A percentile compares a stretch with the other conserved stretches of the same genome.
These are phyloP conservation scores for Urostyla sp. DNA, from an alignment of 73 alveolate species.

Conservation along the genomic window DNA sequence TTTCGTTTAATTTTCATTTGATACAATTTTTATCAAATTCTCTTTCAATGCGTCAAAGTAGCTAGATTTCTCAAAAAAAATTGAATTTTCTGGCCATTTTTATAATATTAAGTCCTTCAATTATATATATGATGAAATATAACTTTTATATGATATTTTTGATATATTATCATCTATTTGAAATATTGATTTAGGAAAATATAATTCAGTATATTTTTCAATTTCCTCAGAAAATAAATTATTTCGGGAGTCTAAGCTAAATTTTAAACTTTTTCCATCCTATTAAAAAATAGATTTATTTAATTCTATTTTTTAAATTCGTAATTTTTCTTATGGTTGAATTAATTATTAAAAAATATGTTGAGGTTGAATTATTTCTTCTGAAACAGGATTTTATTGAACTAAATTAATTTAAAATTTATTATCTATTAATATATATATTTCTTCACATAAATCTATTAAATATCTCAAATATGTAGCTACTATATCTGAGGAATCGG, in stretches of 20 bases:
- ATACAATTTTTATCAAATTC: neutral
- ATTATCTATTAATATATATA: neutral
- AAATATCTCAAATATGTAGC: slow-evolving; percentile 23
- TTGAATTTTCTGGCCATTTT: neutral
- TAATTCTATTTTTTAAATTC: neutral
- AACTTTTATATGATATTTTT: neutral
- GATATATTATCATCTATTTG: neutral
- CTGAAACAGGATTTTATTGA: neutral
- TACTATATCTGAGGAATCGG: neutral
- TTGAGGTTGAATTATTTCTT: neutral
- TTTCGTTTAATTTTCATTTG: neutral
- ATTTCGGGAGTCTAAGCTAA: neutral
- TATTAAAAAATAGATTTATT: too few relatives aligned
- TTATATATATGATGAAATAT: neutral
- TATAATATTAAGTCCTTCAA: neutral
- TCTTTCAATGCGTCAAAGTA: neutral
- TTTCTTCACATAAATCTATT: slow-evolving; percentile 11
- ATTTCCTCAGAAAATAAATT: neutral
- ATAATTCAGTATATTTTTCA: too few relatives aligned
- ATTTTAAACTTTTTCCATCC: neutral
- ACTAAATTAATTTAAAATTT: slow-evolving; percentile 8
- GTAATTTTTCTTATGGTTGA: too few relatives aligned
- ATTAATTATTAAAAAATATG: too few relatives aligned
- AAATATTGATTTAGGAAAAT: too few relatives aligned
- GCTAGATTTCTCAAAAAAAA: neutral